Evolutionary conservation across 306 rosid species (phyloP).

Genomic region (Quercus wislizeni): DNA sequence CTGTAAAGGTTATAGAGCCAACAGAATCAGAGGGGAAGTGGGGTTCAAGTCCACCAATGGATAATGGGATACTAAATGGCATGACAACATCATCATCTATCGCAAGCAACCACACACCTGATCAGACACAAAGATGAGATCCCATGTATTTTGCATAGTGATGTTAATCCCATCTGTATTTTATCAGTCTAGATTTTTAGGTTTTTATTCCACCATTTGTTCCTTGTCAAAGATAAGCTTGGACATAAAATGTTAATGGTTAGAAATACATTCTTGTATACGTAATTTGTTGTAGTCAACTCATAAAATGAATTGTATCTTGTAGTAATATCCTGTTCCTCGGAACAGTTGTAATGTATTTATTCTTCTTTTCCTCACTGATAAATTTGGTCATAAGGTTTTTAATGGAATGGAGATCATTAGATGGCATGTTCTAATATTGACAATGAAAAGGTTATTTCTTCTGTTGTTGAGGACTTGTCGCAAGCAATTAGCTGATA

Average conservation of each 20-base stretch:
- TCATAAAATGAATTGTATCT: slow-evolving; percentile 30
- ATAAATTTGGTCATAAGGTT: not conserved
- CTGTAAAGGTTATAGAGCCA: slow-evolving; percentile 84
- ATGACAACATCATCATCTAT: slow-evolving; percentile 58
- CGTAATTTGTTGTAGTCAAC: slow-evolving; percentile 44
- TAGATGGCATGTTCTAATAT: not conserved
- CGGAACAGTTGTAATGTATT: slow-evolving; percentile 21
- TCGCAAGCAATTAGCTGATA: too few relatives aligned
- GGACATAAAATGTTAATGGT: slow-evolving; percentile 28
- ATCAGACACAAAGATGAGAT: slow-evolving; percentile 61
- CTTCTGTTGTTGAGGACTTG: too few relatives aligned
- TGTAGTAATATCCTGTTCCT: slow-evolving; percentile 13
- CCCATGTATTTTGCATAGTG: slow-evolving; percentile 19
- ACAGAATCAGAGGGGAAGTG: slow-evolving; percentile 65
- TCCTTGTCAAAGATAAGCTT: slow-evolving; percentile 32
- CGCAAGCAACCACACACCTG: slow-evolving; percentile 68
- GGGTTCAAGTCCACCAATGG: slow-evolving; percentile 63
- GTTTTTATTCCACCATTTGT: slow-evolving; percentile 29
- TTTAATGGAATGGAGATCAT: not conserved
- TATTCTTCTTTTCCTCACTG: slow-evolving; percentile 14
- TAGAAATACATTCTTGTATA: slow-evolving; percentile 41
- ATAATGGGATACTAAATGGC: slow-evolving; percentile 56
- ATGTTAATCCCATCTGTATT: slow-evolving; percentile 32
- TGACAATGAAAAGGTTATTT: too few relatives aligned
- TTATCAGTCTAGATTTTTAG: slow-evolving; percentile 25